These are phyloP conservation scores for Xylaria palmicola DNA, from an alignment of 495 filamentous ascomycete species.

Conservation along the genomic window DNA sequence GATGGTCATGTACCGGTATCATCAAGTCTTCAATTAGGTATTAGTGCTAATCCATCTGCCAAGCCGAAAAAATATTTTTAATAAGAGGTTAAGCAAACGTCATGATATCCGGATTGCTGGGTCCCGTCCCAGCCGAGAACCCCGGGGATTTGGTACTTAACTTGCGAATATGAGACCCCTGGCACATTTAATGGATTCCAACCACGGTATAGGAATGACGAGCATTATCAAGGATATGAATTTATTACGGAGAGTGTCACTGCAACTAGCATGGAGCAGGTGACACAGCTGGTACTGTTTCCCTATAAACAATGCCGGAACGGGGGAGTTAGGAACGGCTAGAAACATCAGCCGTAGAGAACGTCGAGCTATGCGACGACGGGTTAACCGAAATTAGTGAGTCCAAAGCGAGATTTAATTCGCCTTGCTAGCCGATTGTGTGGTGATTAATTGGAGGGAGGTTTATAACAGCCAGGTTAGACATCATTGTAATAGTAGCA, in stretches of 20 bases:
- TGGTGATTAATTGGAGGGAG: too few relatives aligned
- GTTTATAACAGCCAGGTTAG: too few relatives aligned
- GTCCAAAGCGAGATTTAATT: conserved; percentile 2
- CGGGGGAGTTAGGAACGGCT: background rate
- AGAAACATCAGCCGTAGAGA: background rate
- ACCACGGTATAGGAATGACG: background rate
- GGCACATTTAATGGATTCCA: background rate
- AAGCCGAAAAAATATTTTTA: background rate
- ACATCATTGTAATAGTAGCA: background rate
- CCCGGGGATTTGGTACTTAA: background rate
- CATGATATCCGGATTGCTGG: conserved; percentile 3
- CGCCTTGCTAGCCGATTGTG: conserved; percentile 2
- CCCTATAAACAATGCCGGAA: background rate
- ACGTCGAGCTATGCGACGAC: background rate
- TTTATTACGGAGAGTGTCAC: background rate
- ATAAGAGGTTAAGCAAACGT: background rate
- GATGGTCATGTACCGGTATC: background rate
- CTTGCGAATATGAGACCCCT: background rate
- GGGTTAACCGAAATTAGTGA: conserved; percentile 5
- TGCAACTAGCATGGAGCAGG: background rate
- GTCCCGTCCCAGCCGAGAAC: background rate
- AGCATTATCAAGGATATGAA: background rate
- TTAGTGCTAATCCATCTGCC: too few relatives aligned
- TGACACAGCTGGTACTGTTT: background rate
- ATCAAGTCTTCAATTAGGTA: background rate